These are phyloP conservation scores for Penicillium psychrosexuale DNA, from an alignment of 2,329 filamentous ascomycete species.

Conservation along the genomic window DNA sequence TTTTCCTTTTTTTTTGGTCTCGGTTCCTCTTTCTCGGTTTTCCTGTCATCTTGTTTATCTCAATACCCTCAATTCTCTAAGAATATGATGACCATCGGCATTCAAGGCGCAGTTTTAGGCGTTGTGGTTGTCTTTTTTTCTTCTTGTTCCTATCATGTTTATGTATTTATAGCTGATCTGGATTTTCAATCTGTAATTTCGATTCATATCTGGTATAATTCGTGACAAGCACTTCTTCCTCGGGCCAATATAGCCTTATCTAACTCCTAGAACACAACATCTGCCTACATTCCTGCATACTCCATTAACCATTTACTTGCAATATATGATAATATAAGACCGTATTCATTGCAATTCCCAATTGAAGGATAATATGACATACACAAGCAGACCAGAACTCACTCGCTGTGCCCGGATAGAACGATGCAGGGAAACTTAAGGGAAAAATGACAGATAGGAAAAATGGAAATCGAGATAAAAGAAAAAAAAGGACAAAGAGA, in stretches of 20 bases:
- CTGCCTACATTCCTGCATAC: too few relatives aligned
- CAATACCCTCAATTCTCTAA: constrained; percentile 3
- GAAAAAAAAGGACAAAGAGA: background rate
- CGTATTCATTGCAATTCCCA: constrained; percentile 21
- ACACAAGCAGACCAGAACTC: constrained; percentile 26
- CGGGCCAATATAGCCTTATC: background rate
- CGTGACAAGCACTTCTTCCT: too few relatives aligned
- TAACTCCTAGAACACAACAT: background rate
- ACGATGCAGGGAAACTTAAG: constrained; percentile 18
- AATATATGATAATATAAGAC: constrained; percentile 6
- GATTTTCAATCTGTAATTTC: background rate
- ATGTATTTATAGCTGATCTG: constrained; percentile 1
- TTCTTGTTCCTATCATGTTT: background rate
- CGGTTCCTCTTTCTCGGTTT: background rate
- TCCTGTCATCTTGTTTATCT: constrained; percentile 6
- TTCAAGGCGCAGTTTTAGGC: constrained; percentile 14
- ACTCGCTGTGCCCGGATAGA: constrained; percentile 26
- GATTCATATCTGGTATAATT: background rate
- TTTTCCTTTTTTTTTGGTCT: background rate
- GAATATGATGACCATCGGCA: constrained; percentile 6
- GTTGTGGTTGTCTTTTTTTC: constrained; percentile 3
- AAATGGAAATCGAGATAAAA: background rate
- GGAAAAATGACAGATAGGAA: background rate
- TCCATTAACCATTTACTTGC: background rate
- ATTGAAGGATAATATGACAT: constrained; percentile 20